These are phyloP conservation scores for Colletotrichum theobromicola DNA, from an alignment of 2,329 filamentous ascomycete genomes.

Conservation along the genomic window DNA sequence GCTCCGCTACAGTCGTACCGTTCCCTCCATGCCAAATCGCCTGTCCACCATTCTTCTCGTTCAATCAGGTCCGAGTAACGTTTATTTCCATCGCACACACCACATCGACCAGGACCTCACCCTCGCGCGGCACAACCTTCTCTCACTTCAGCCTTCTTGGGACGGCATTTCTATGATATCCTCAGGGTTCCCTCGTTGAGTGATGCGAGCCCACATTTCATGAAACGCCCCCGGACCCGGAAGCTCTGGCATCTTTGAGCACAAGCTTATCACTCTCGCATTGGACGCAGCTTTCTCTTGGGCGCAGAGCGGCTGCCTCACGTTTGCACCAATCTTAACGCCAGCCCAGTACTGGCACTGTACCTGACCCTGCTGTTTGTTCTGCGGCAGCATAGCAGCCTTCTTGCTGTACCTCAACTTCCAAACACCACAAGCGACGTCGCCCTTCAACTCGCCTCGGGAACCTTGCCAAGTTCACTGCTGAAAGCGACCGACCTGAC, in stretches of 20 bases:
- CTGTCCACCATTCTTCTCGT: not conserved
- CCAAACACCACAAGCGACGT: constrained; percentile 1
- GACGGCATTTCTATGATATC: not conserved
- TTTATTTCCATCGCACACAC: constrained; percentile 15
- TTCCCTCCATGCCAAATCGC: not conserved
- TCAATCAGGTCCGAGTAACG: constrained; percentile 6
- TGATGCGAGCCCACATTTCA: constrained; percentile 21
- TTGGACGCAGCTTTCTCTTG: constrained; percentile 4
- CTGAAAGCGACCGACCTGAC: constrained; percentile 13
- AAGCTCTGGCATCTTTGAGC: constrained; percentile 23
- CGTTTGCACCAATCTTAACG: not conserved
- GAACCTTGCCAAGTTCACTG: constrained; percentile 8
- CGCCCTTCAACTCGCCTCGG: not conserved
- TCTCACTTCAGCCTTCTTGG: not conserved
- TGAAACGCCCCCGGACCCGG: constrained; percentile 24
- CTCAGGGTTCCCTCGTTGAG: constrained; percentile 5
- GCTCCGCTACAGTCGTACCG: not conserved
- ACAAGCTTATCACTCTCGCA: constrained; percentile 16
- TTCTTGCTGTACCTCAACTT: not conserved
- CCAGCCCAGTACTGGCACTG: not conserved
- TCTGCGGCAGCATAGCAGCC: not conserved
- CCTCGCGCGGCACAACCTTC: constrained; percentile 1
- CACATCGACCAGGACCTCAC: constrained; percentile 9
- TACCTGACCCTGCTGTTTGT: not conserved
- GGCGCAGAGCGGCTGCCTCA: constrained; percentile 12